Evolutionary conservation across 192 early-diverging fungal genomes (phyloP).

Genomic region (Gaertneriomyces sp.): DNA sequence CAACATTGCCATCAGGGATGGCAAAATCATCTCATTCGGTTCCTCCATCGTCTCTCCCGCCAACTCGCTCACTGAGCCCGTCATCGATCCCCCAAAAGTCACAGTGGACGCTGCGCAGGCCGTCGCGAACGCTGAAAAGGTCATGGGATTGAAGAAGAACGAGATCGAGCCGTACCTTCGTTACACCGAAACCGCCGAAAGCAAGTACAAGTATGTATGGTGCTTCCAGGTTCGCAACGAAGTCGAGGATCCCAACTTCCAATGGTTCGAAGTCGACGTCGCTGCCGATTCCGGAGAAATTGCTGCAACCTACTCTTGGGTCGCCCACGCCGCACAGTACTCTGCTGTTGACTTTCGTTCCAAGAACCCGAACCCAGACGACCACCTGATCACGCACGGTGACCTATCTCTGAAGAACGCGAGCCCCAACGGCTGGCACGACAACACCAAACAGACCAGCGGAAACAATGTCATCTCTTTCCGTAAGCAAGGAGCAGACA

Average conservation of each 20-base stretch:
- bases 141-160: constrained; percentile 3
- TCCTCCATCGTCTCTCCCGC: constrained; percentile 6
- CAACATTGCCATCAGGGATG: constrained; percentile 21
- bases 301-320: constrained; percentile 9
- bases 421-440: constrained; percentile 45
- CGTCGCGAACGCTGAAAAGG: constrained; percentile 8
- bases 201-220: constrained; percentile 15
- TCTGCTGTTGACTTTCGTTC: constrained; percentile 13
- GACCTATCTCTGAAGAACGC: constrained; percentile 28
- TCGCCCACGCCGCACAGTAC: constrained; percentile 12
- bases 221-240: constrained; percentile 13
- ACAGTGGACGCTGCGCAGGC: neutral
- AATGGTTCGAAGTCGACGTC: constrained; percentile 31
- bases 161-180: neutral
- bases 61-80: neutral
- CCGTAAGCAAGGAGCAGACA: constrained; percentile 11
- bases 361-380: neutral
- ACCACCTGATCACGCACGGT: constrained; percentile 23
- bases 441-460: constrained; percentile 37
- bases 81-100: neutral
- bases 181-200: constrained; percentile 19
- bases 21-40: constrained; percentile 15
- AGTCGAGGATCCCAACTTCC: neutral
- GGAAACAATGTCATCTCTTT: constrained; percentile 28
- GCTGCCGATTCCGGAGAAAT: constrained; percentile 21